These are phyloP conservation scores for Colletotrichum lentis DNA, from an alignment of 2,329 filamentous ascomycete species.

Conservation along the genomic window DNA sequence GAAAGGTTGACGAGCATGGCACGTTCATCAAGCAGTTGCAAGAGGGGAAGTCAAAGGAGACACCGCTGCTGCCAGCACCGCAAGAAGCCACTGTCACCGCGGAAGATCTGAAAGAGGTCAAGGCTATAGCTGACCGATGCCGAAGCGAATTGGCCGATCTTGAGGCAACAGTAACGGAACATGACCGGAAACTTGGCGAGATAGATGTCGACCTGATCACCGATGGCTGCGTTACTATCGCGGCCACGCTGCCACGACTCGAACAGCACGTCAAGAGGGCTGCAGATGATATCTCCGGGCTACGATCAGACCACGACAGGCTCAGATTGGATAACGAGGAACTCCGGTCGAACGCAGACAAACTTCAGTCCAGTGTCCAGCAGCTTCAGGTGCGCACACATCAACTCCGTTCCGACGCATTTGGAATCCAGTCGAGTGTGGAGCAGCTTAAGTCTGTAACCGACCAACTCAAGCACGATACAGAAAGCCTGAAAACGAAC, in stretches of 20 bases:
- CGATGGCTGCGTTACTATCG: constrained; percentile 17
- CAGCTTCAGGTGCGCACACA: constrained; percentile 2
- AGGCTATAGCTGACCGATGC: constrained; percentile 3
- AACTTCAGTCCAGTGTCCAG: background rate
- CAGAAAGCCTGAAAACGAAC: background rate
- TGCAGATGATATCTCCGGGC: background rate
- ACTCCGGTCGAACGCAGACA: background rate
- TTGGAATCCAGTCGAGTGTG: background rate
- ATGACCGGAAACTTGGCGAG: constrained; percentile 27
- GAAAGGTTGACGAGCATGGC: constrained; percentile 9
- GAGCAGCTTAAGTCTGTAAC: background rate
- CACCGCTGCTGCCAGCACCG: background rate
- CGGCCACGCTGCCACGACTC: constrained; percentile 20
- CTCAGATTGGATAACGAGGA: background rate
- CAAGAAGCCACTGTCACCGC: background rate
- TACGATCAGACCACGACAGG: constrained; percentile 6
- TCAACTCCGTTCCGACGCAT: background rate
- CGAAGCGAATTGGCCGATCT: background rate
- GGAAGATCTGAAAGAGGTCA: background rate
- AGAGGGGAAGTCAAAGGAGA: background rate
- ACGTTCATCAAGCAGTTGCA: constrained; percentile 8
- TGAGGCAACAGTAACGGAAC: constrained; percentile 2
- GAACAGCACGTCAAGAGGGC: constrained; percentile 12
- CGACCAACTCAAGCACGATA: background rate
- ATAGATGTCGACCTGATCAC: constrained; percentile 26